A percentile compares a stretch with the other conserved stretches of the same genome.
Conservation (phyloP, 2,329 filamentous ascomycete species). For the Neofusicoccum parvum region DNA sequence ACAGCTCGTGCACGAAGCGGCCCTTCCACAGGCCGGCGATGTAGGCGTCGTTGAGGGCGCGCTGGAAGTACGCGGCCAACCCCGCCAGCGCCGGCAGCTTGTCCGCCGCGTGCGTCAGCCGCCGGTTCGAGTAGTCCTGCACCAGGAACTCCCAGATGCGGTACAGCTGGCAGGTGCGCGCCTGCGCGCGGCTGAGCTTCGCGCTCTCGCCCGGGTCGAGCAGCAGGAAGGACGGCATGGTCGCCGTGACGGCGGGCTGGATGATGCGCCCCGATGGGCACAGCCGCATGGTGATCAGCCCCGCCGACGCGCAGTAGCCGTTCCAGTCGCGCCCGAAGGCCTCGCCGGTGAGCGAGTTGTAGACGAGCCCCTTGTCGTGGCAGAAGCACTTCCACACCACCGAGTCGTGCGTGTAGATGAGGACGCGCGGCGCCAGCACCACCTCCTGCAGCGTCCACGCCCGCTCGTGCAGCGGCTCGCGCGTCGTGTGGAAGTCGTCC, state of each 20-base stretch:
- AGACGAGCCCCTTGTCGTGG: neutral
- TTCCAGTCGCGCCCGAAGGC: slow-evolving; percentile 7
- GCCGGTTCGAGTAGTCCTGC: slow-evolving; percentile 15
- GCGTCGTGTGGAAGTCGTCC: neutral
- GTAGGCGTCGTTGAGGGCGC: slow-evolving; percentile 7
- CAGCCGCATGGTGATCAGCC: slow-evolving; percentile 4
- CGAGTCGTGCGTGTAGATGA: slow-evolving; percentile 7
- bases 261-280: neutral
- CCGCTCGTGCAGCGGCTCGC: slow-evolving; percentile 12
- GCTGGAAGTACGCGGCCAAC: slow-evolving; percentile 17
- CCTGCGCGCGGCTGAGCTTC: slow-evolving; percentile 1
- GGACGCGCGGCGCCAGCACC: slow-evolving; percentile 12
- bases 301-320: slow-evolving; percentile 8
- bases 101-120: slow-evolving; percentile 18
- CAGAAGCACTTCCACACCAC: slow-evolving; percentile 12
- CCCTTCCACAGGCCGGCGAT: slow-evolving; percentile 19
- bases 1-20: slow-evolving; percentile 15
- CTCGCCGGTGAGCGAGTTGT: neutral
- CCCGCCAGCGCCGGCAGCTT: slow-evolving; percentile 24
- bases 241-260: neutral
- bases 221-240: neutral
- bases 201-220: neutral
- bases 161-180: slow-evolving; percentile 1
- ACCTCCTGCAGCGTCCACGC: slow-evolving; percentile 19
- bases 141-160: slow-evolving; percentile 11